phyloP scores from a whole-genome alignment of 257 asterid species.

The Capsicum chinense region DNA sequence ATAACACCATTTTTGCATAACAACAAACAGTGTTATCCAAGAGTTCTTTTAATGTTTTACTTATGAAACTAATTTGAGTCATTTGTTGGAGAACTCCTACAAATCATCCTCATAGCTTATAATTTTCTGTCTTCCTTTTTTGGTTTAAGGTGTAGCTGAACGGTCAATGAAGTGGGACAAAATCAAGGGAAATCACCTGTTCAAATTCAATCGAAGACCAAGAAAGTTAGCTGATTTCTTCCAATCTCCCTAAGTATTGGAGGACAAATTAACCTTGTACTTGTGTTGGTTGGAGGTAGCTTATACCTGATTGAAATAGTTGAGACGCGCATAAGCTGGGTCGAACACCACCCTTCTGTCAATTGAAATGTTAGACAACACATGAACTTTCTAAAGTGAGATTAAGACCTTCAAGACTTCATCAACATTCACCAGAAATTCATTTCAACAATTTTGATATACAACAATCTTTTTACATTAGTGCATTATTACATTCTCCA shows the following conservation, averaged over 20 bases:
- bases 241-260: too few species aligned
- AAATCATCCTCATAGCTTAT: not conserved
- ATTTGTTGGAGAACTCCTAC: not conserved
- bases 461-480: constrained; percentile 11
- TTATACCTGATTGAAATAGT: not conserved
- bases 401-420: not conserved
- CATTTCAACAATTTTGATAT: constrained; percentile 6
- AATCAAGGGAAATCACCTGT: not conserved
- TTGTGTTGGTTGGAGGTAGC: not conserved
- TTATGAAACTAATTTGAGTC: not conserved
- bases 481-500: constrained; percentile 15
- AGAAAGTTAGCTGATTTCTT: too few species aligned
- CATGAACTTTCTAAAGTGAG: not conserved
- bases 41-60: not conserved
- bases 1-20: too few species aligned
- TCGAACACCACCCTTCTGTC: too few species aligned
- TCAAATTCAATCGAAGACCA: too few species aligned
- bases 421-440: not conserved
- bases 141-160: not conserved
- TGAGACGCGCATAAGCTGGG: not conserved
- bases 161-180: not conserved
- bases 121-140: not conserved
- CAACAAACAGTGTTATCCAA: not conserved
- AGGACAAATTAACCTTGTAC: not conserved
- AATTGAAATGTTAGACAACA: not conserved